Evolutionary conservation across 805 yeast species (phyloP), one percentile per base, ranked within the genome.

Genomic region (Debaryomyces maramus): DNA sequence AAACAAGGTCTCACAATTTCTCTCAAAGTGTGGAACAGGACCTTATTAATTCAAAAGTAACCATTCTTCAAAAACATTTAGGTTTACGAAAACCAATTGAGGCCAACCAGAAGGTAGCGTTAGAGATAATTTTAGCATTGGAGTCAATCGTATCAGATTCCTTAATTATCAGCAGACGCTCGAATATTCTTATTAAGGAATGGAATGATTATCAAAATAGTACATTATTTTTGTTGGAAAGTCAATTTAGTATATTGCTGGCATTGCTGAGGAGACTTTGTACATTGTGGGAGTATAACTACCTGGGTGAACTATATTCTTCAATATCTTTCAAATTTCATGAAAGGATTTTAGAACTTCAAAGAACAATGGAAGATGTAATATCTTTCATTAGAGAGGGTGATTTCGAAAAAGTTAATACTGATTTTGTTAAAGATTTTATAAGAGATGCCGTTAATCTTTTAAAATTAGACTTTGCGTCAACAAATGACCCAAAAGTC

Each of bases 281-380:
- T 18, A 34, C 27, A 11, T 36, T 46, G 19, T 46, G 50, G 50
- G 43, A 46, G 21, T 44, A 32, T 27, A 46, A 44, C 23, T 39
- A 38, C 30, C 38, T 33, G 5, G 34, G 22, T n/a, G 34, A 44
- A 20, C 20, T 10, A 11, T 33, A 28, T 19, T 9, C 9, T 3
- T 27, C 16, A 23, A 15, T 29, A 2, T 10, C 19, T n/a, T n/a
- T 14, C 5, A 8, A 20, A 15, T 33, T 36, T 23, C 21, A 32
- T 18, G 19, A 16, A 10, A 32, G 13, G 17, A 6, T 36, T 7
- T 18, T 17, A n/a, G 41, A 30, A 8, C 28, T 43, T 3, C 34
- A 34, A 22, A 17, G 33, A 9, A 24, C 6, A 15, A 9, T 34
- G 9, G 23, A 16, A 22, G 22, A n/a, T 9, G 14, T 32, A 14